Base-by-base conservation (phyloP, 2,329 filamentous ascomycete species). In the Lachnellula cervina region DNA sequence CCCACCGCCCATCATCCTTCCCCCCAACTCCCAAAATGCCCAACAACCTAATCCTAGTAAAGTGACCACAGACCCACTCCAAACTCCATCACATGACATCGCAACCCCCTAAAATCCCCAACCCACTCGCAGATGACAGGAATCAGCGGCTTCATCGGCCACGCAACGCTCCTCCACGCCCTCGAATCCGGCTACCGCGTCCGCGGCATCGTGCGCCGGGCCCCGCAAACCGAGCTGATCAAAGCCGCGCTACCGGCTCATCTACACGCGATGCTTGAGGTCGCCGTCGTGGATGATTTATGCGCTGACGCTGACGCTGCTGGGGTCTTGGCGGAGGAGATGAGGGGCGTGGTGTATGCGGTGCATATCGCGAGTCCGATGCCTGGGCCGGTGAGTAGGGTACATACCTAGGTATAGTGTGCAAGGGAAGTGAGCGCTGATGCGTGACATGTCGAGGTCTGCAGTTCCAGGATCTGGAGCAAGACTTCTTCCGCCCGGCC, bases 401-500 rank as follows among this genome's bases (percentile, higher is more conserved):
- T n/a, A n/a, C n/a, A n/a, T n/a, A n/a, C n/a, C n/a, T n/a, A n/a
- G n/a, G n/a, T n/a, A n/a, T n/a, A n/a, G n/a, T n/a, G n/a, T n/a
- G n/a, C n/a, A n/a, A n/a, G n/a, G n/a, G 7, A 4, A 25, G 4
- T 25, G 23, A 25, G 4, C 7, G 23, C 23, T 6, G 7, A 6
- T 25, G 23, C 23, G 23, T n/a, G n/a, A n/a, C 23, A 25, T 25
- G 3, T 6, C 7, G 23, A 25, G 4, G 23, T 25, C 23, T 25
- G 23, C 11, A 38, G 35, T 38, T n/a, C 11, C 4, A 38, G 16
- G 23, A 61, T 58, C 52, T 49, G 25, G 49, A 56, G 40, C 25
- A 7, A 16, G n/a, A 43, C 11, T 54, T 68, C n/a, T 57, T 71
- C 14, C 55, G 62, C 35, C 67, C 70, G 0, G 65, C 68, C 21